Base-by-base conservation (phyloP, 2,329 filamentous ascomycete genomes). In the Trichophyton benhamiae region DNA sequence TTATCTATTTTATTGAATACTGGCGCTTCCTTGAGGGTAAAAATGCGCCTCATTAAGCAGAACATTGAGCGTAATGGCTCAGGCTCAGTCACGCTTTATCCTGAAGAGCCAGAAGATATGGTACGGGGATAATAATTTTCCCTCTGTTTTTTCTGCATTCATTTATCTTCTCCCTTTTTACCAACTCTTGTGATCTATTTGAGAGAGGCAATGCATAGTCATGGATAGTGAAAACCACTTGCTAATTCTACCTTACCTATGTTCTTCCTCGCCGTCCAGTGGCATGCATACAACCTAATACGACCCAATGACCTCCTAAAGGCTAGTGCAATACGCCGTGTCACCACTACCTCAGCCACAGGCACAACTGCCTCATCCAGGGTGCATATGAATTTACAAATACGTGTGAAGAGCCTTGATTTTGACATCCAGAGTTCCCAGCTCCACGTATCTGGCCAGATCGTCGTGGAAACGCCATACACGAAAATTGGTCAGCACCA, bases 91-190 rank as follows among this genome's bases (percentile, higher is more conserved):
- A 87, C 83, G 4, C 77, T 89, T 60, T 79, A 83, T 63, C 87
- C 87, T 1, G 85, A 88, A 72, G 86, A 88, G 71, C 84, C 86
- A 58, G 87, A 89, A 74, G 87, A 89, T 67, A 89, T 89, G 86
- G 83, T 85, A 76, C 65, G 68, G 64, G 30, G 44, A 27, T 57
- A 38, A 53, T 42, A 9, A 60, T 5, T 30, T 20, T 20, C 44
- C 11, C 25, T 17, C 59, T 27, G 15, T n/a, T 25, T 36, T 48
- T 58, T 58, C 57, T 36, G 44, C 25, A 44, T n/a, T 44, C 33
- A 17, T 61, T 57, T 53, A 11, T 33, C 17, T 53, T 52, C 20
- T 58, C 13, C 30, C 9, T 27, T 25, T 58, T 41, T 17, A 17
- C 17, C 8, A 11, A 13, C 30, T 9, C 33, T 38, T 15, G 5